Conservation (phyloP, 2,329 filamentous ascomycete genomes). For the Diplodia intermedia region DNA sequence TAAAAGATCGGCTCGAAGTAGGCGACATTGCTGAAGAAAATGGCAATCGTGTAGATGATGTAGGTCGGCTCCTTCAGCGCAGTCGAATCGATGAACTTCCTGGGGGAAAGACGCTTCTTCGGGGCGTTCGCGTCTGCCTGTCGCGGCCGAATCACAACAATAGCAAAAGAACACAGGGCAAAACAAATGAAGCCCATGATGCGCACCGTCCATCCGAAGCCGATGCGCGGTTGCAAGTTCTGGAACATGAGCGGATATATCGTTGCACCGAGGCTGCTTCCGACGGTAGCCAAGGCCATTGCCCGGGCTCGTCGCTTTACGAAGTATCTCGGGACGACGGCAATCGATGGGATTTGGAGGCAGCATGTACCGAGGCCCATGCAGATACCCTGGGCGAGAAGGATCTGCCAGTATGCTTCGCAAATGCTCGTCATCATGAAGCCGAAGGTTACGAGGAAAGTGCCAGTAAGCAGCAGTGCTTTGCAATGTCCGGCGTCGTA, state of each 20-base stretch:
- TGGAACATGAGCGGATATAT: constrained; percentile 60
- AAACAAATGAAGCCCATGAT: constrained; percentile 70
- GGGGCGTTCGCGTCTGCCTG: constrained; percentile 43
- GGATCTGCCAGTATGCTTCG: constrained; percentile 56
- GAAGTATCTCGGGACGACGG: constrained; percentile 58
- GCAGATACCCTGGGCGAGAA: constrained; percentile 58
- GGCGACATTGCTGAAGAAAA: constrained; percentile 56
- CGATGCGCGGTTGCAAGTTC: constrained; percentile 63
- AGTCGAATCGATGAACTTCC: background rate
- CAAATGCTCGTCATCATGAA: constrained; percentile 60
- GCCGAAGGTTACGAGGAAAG: constrained; percentile 55
- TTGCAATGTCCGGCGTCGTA: constrained; percentile 59
- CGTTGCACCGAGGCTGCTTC: constrained; percentile 40
- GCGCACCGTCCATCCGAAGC: constrained; percentile 70
- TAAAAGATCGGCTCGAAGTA: constrained; percentile 60
- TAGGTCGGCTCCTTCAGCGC: constrained; percentile 41
- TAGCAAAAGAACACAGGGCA: constrained; percentile 53
- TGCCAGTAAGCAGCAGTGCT: constrained; percentile 51
- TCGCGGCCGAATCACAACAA: constrained; percentile 52
- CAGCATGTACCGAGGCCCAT: constrained; percentile 55
- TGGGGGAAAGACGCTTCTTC: constrained; percentile 39
- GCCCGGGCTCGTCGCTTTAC: constrained; percentile 52
- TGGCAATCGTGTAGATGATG: constrained; percentile 50
- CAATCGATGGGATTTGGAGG: constrained; percentile 54
- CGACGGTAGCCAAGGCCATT: constrained; percentile 55